phyloP scores from a whole-genome alignment of 805 yeast genomes.

The Ogataea chonburiensis region DNA sequence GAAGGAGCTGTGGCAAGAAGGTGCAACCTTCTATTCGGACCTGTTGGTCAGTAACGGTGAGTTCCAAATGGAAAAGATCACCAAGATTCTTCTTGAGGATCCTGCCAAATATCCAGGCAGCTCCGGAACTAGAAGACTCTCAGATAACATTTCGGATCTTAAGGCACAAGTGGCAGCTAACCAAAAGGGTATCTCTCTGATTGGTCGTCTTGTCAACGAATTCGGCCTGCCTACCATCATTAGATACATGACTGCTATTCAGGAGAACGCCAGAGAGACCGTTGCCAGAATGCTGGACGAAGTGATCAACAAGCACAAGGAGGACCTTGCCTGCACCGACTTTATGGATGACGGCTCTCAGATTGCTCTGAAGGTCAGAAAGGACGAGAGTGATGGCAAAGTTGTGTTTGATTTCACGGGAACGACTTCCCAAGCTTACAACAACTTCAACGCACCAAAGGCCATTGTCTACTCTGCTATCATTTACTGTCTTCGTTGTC shows the following conservation, averaged over 20 bases:
- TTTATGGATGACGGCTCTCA: constrained; percentile 80
- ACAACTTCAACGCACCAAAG: constrained; percentile 88
- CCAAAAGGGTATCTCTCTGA: constrained; percentile 73
- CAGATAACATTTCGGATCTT: constrained; percentile 80
- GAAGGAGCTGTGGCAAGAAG: constrained; percentile 81
- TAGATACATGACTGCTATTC: constrained; percentile 79
- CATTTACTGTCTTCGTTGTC: constrained; percentile 78
- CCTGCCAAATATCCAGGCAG: constrained; percentile 86
- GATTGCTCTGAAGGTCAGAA: constrained; percentile 52
- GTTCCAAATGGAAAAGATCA: constrained; percentile 72
- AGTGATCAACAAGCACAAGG: constrained; percentile 43
- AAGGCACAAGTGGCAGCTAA: constrained; percentile 90
- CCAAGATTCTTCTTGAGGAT: constrained; percentile 58
- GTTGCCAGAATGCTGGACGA: constrained; percentile 55
- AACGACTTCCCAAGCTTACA: constrained; percentile 83
- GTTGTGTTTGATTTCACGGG: constrained; percentile 84
- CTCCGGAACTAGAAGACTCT: constrained; percentile 80
- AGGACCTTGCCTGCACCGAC: constrained; percentile 54
- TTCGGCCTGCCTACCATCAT: constrained; percentile 59
- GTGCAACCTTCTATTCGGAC: constrained; percentile 82
- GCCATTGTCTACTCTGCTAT: constrained; percentile 90
- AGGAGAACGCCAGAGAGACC: constrained; percentile 70
- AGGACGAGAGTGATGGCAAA: constrained; percentile 44
- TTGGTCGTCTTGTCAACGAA: constrained; percentile 59
- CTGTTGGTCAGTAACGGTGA: constrained; percentile 66